Evolutionary conservation across 2,329 filamentous ascomycete genomes (phyloP).

Genomic region (Dendryphion nanum): DNA sequence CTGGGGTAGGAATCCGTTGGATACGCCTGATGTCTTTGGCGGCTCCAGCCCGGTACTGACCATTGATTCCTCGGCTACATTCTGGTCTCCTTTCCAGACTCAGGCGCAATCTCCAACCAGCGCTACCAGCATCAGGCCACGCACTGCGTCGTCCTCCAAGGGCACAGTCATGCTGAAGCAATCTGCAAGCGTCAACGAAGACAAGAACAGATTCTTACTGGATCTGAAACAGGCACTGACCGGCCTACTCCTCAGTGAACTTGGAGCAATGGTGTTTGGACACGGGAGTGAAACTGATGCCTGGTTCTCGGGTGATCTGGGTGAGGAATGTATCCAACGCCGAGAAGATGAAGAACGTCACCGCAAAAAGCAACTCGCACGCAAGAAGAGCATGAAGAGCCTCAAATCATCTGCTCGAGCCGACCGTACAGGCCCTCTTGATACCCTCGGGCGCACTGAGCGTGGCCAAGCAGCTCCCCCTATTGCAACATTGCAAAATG

Average conservation of each 20-base stretch:
- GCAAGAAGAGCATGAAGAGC: conserved; percentile 61
- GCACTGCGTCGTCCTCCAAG: conserved; percentile 65
- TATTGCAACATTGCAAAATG: conserved; percentile 43
- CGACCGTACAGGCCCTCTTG: conserved; percentile 41
- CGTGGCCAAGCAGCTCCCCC: conserved; percentile 42
- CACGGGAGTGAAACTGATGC: conserved; percentile 88
- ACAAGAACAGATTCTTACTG: conserved; percentile 75
- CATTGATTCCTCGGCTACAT: conserved; percentile 74
- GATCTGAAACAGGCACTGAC: conserved; percentile 78
- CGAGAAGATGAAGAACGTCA: conserved; percentile 41
- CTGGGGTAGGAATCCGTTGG: conserved; percentile 63
- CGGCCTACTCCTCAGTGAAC: conserved; percentile 82
- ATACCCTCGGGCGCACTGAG: conserved; percentile 43
- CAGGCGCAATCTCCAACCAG: conserved; percentile 63
- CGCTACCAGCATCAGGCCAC: conserved; percentile 61
- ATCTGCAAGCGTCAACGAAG: conserved; percentile 57
- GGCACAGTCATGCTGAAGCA: conserved; percentile 64
- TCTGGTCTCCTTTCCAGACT: conserved; percentile 85
- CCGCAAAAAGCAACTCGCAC: conserved; percentile 37
- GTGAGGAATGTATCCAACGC: conserved; percentile 43
- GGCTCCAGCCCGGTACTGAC: conserved; percentile 66
- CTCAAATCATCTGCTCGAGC: conserved; percentile 42
- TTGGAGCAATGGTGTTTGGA: conserved; percentile 83
- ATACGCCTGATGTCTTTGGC: conserved; percentile 71
- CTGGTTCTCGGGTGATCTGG: conserved; percentile 70